A percentile compares a stretch with the other conserved stretches of the same genome.
Evolutionary conservation across 169 alveolate species (phyloP).

Genomic region (Plasmodium cynomolgi): DNA sequence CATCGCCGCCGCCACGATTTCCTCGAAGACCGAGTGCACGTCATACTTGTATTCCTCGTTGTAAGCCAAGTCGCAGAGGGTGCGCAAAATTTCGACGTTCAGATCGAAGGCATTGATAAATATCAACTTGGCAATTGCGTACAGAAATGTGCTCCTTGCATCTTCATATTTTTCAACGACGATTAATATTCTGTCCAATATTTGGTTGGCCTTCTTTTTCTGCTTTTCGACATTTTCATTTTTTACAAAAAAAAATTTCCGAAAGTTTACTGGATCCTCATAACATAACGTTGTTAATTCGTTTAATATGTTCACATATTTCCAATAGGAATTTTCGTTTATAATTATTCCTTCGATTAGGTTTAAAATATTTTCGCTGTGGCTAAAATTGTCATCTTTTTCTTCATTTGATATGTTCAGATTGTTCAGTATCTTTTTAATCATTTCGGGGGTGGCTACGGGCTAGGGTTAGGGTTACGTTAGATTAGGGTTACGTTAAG

Average conservation of each 20-base stretch:
- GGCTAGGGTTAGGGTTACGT: not conserved
- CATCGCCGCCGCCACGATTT: conserved; percentile 38
- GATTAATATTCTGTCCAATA: conserved; percentile 58
- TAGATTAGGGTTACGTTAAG: not conserved
- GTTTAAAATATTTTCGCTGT: conserved; percentile 44
- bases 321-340: conserved; percentile 53
- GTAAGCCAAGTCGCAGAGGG: conserved; percentile 24
- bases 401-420: conserved; percentile 39
- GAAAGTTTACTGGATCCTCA: conserved; percentile 56
- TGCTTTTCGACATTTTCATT: conserved; percentile 2
- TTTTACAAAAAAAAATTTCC: conserved; percentile 48
- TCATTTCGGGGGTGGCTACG: conserved; percentile 11
- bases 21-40: conserved; percentile 55
- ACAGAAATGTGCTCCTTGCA: conserved; percentile 52
- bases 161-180: conserved; percentile 73
- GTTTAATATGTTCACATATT: conserved; percentile 56
- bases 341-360: conserved; percentile 63
- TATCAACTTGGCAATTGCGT: conserved; percentile 52
- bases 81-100: conserved; percentile 28
- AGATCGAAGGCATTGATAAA: conserved; percentile 46
- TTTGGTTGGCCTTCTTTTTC: conserved; percentile 22
- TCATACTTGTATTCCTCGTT: conserved; percentile 56
- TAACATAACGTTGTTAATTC: conserved; percentile 73
- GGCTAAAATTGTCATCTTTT: conserved; percentile 66
- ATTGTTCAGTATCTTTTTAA: conserved; percentile 64